These are phyloP conservation scores for Bryoerythrophyllum caledonicum DNA, from an alignment of 225 moss, liverwort and hornwort genomes.

Conservation along the genomic window DNA sequence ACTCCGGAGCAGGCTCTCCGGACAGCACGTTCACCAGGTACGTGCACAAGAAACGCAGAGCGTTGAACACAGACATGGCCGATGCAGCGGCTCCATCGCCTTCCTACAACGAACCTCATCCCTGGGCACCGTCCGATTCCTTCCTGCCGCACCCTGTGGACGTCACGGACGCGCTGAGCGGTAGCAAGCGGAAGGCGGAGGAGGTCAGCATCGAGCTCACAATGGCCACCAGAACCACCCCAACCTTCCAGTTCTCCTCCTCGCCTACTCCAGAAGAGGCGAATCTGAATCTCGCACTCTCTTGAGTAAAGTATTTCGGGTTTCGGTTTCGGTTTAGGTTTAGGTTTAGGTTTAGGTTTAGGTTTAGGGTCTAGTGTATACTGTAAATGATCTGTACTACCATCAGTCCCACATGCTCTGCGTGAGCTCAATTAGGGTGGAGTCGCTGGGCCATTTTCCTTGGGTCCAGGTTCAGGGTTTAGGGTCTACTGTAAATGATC, in stretches of 20 bases:
- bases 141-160: constrained; percentile 2
- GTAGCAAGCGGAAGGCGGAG: constrained; percentile 27
- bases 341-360: no score
- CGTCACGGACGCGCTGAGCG: constrained; percentile 14
- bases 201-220: constrained; percentile 28
- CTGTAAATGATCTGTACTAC: not conserved
- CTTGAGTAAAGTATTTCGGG: constrained; percentile 18
- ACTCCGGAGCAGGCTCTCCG: constrained; percentile 18
- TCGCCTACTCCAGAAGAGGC: constrained; percentile 22
- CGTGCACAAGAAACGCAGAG: constrained; percentile 3
- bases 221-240: constrained; percentile 25
- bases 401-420: not conserved
- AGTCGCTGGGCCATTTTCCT: constrained; percentile 6
- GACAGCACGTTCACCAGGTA: not conserved
- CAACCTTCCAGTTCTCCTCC: constrained; percentile 5
- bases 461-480: no score
- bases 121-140: not conserved
- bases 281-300: constrained; percentile 22
- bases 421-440: no score
- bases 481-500: not conserved
- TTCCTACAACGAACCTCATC: not conserved
- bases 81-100: not conserved
- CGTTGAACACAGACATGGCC: not conserved
- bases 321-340: no score
- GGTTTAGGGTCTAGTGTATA: no score